Evolutionary conservation across 805 yeast species (phyloP), one percentile per base, ranked within the genome.

Genomic region (Candida ovalis): DNA sequence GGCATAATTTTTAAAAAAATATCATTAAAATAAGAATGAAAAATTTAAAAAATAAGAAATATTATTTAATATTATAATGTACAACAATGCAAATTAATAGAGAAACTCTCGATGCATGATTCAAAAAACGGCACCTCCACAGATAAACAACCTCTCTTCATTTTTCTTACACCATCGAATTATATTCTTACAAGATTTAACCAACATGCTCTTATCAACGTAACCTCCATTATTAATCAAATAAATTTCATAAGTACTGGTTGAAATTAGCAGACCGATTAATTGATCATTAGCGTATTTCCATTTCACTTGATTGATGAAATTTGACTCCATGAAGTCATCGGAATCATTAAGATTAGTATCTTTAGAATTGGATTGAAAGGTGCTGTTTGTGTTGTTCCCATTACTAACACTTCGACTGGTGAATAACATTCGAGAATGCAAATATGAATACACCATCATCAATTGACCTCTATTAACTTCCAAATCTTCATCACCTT

Each of bases 81-180:
- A n/a, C n/a, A n/a, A n/a, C n/a, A n/a, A n/a, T n/a, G n/a, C n/a
- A n/a, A n/a, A n/a, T n/a, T n/a, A n/a, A n/a, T n/a, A n/a, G n/a
- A n/a, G n/a, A n/a, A n/a, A n/a, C n/a, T n/a, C n/a, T n/a, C n/a
- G 18, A 32, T 33, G 13, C 18, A 23, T 13, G 13, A 18, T 25
- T 58, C 54, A 82, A 59, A 81, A 86, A 0, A 77, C 73, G 0
- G 86, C 88, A 1, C 94, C 94, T n/a, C 82, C 83, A 21, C 81
- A 78, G 10, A 86, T 80, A 62, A 88, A 89, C 32, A 89, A 62
- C 36, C 94, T 69, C 45, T 80, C 81, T 52, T 86, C 86, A 55
- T 87, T 78, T 52, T 75, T 80, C 51, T 78, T 74, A 56, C 95
- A 84, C 96, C 97, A 91, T 43, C 74, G 73, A 8, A 86, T 81